Evolutionary conservation across 1,284 basidiomycete genomes (phyloP), one percentile per base, ranked within the genome.

Genomic region (Ustilago crameri): DNA sequence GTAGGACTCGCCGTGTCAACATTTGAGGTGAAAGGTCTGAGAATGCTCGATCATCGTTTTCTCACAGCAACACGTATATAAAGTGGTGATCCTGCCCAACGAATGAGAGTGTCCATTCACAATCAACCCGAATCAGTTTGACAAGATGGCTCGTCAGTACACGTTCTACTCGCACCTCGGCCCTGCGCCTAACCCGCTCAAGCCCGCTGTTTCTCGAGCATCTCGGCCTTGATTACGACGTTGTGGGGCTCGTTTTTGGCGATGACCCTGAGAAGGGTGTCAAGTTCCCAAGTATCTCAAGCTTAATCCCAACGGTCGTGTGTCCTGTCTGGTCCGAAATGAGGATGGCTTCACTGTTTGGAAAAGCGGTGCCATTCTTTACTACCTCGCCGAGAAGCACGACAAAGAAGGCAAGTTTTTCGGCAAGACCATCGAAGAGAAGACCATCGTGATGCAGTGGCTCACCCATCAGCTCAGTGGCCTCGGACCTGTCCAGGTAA

Each of bases 241-340:
- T 76, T 14, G 59, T 74, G 10, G 47, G 64, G 2, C 64, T 79
- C 32, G 72, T 64, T 41, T 78, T 80, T 41, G 61, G 67, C 40
- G 79, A 81, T 32, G 75, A 73, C 23, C 46, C 58, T n/a, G 61
- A 73, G 45, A 76, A 64, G 22, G 78, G 78, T 18, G 79, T 81
- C 42, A 81, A 81, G 67, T 64, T 5, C 60, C 53, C 38, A 76
- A 78, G 41, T 80, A 69, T 52, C 62, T 80, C 30, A 62, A 70
- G 44, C 40, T 78, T 44, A 76, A 75, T 53, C 73, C 68, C 27
- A 80, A 79, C 53, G 79, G 79, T 10, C 58, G 77, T 2, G 78
- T 79, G 2, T 78, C 79, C 15, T 64, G 70, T 14, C 54, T 80
- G 17, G 72, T 80, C 26, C 75, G 78, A n/a, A 78, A 78, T 61